phyloP scores from a whole-genome alignment of 371 early-diverging fungal genomes.

The Saksenaea vasiformis region DNA sequence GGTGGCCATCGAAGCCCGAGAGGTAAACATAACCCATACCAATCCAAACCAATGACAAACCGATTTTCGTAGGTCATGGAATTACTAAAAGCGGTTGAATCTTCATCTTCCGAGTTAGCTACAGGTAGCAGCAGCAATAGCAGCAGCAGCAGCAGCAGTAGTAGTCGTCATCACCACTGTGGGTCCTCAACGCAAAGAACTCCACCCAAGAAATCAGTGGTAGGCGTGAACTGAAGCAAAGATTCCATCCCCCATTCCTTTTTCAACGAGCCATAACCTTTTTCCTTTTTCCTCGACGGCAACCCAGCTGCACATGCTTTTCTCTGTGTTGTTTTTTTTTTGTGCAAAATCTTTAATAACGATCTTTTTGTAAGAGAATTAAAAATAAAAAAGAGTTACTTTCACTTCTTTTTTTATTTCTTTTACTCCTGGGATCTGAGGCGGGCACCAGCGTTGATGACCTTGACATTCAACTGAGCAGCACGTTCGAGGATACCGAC shows the following conservation, averaged over 20 bases:
- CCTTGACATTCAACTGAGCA: conserved; percentile 93
- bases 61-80: neutral
- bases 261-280: neutral
- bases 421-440: conserved; percentile 85
- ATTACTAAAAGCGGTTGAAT: neutral
- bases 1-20: conserved; percentile 60
- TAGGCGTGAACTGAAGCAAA: conserved; percentile 1
- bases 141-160: neutral
- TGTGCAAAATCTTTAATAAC: conserved; percentile 1
- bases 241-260: neutral
- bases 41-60: neutral
- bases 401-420: neutral
- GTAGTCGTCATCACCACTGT: neutral
- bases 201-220: neutral
- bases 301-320: too few species aligned
- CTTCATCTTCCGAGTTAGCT: too few species aligned
- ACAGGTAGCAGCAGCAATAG: neutral
- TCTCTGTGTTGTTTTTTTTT: neutral
- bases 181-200: neutral
- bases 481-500: conserved; percentile 96
- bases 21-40: conserved; percentile 15
- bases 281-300: neutral
- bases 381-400: neutral
- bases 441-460: conserved; percentile 95
- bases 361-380: neutral